Evolutionary conservation across 345 rosid species (phyloP).

Genomic region (Eucalyptus cloeziana): DNA sequence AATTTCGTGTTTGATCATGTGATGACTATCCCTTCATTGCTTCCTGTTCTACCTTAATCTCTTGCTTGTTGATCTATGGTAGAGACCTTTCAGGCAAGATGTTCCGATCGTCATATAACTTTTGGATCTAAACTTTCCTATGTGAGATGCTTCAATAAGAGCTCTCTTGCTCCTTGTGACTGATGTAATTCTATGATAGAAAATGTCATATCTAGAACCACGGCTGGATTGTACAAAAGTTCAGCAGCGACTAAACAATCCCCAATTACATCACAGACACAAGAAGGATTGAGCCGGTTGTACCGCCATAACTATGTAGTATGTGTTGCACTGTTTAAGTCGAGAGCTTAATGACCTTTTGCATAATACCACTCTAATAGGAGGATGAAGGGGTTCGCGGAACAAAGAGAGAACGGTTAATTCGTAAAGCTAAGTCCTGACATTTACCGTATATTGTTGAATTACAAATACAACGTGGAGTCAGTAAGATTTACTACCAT

Average conservation of each 20-base stretch:
- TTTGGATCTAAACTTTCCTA: background rate
- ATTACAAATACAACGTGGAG: no score
- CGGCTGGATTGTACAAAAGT: constrained; percentile 47
- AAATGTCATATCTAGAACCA: constrained; percentile 36
- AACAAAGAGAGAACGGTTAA: no score
- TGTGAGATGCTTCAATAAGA: background rate
- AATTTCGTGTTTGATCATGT: background rate
- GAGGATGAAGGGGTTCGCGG: no score
- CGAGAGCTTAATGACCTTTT: no score
- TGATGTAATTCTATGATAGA: background rate
- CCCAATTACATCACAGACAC: constrained; percentile 40
- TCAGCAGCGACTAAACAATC: constrained; percentile 46
- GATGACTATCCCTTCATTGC: background rate
- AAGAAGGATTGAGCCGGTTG: constrained; percentile 31
- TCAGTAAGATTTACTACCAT: no score
- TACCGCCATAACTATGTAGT: constrained; percentile 2
- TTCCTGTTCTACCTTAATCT: background rate
- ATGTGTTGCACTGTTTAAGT: no score
- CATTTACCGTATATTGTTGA: no score
- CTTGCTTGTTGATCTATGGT: background rate
- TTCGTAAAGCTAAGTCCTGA: no score
- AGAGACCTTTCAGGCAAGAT: background rate
- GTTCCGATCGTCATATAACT: background rate
- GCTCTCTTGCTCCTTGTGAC: background rate
- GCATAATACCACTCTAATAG: no score